Conservation (phyloP, 1,284 basidiomycete species). For the Pseudozyma hubeiensis region DNA sequence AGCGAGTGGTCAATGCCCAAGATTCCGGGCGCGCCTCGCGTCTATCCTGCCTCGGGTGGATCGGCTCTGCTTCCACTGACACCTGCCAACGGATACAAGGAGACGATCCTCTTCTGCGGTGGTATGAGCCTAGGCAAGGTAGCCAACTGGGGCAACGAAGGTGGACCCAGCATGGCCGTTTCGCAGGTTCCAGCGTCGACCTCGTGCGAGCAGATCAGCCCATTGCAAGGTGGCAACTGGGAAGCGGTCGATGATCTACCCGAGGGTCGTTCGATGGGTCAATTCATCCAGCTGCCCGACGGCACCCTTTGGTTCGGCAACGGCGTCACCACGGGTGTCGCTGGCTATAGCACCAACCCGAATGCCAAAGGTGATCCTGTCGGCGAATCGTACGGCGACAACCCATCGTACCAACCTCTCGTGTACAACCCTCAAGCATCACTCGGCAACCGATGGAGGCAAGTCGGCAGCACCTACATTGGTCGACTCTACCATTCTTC, state of each 20-base stretch:
- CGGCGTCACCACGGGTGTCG: conserved; percentile 61
- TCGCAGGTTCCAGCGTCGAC: conserved; percentile 48
- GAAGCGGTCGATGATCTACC: conserved; percentile 49
- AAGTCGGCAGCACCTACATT: conserved; percentile 44
- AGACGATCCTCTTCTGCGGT: conserved; percentile 63
- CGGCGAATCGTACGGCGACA: conserved; percentile 66
- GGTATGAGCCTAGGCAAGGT: conserved; percentile 51
- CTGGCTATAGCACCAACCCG: conserved; percentile 57
- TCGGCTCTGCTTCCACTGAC: conserved; percentile 55
- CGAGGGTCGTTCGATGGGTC: conserved; percentile 56
- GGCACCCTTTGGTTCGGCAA: conserved; percentile 62
- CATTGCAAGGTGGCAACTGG: conserved; percentile 46
- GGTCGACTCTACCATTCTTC: conserved; percentile 62
- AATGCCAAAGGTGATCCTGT: conserved; percentile 53
- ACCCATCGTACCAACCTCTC: conserved; percentile 50
- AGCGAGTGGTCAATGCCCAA: conserved; percentile 49
- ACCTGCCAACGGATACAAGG: conserved; percentile 53
- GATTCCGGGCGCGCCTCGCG: conserved; percentile 50
- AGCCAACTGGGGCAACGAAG: conserved; percentile 59
- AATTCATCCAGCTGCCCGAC: conserved; percentile 61
- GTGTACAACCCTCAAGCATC: conserved; percentile 58
- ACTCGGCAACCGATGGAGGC: conserved; percentile 52
- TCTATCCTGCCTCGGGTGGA: conserved; percentile 62
- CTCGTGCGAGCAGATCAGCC: conserved; percentile 59
- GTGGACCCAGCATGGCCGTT: conserved; percentile 49